Evolutionary conservation across 1,139 yeast species (phyloP), one percentile per base, ranked within the genome.

Genomic region (Zhuliangozyma blackwelliae): DNA sequence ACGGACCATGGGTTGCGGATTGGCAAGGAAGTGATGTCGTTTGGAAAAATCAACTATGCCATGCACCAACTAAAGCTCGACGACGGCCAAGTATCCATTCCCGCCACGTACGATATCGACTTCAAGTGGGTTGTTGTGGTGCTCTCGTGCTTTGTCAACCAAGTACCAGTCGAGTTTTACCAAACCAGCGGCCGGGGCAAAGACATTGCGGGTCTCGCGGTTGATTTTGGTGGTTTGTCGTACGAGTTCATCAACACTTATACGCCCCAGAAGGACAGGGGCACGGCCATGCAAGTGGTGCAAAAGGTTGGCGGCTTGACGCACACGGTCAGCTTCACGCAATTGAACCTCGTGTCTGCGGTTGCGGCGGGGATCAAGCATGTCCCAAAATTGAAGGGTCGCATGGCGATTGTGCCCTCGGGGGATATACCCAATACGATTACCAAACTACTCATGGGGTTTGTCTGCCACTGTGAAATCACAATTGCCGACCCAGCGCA

Each of bases 351-450:
- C 37, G 80, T 82, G 10, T 76, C 87, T 43, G 67, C 82, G 1
- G 61, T 82, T 11, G 82, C 89, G 0, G 68, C 87, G 0, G 72
- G 77, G 32, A 61, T 82, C 32, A 78, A 76, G 53, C 77, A 77
- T 19, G 59, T 82, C 23, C 87, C 90, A 1, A 5, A 61, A 60
- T 1, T 69, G 73, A 34, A 62, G 61, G 2, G 37, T 46, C 54
- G 46, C 3, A 33, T 82, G 13, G 48, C 76, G 7, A 54, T 80
- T 16, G 60, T 68, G 1, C 59, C 57, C 28, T 40, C 51, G 19
- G 64, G 57, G 23, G 50, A 51, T 25, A 40, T 62, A 7, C 45
- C 54, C 27, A 61, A 59, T 41, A 51, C 51, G 7, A 37, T 68
- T 22, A 50, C 52, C 27, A 69, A 67, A 41, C 29, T 65, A 5